phyloP scores from a whole-genome alignment of 345 rosid genomes.

The Lagerstroemia speciosa region DNA sequence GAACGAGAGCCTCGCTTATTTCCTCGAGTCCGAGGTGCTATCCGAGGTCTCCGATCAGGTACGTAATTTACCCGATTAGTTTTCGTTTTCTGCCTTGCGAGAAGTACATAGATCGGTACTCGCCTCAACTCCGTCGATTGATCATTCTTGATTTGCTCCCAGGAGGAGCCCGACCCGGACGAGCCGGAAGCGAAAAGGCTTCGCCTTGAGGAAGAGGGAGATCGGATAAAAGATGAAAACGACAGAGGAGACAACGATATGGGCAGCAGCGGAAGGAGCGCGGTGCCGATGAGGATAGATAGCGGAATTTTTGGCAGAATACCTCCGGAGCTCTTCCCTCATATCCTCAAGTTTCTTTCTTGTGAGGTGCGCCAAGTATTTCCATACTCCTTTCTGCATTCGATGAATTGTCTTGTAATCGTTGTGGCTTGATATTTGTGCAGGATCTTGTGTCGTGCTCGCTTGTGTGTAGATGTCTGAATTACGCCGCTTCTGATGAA shows the following conservation, averaged over 20 bases:
- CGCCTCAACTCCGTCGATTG: not conserved
- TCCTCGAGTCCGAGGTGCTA: conserved; percentile 1
- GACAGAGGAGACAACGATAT: not conserved
- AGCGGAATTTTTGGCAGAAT: conserved; percentile 62
- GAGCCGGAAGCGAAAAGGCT: conserved; percentile 44
- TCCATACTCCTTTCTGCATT: not conserved
- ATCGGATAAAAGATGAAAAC: conserved; percentile 4
- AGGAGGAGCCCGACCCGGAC: not conserved
- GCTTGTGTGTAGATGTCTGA: conserved; percentile 70
- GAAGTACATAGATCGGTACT: not conserved
- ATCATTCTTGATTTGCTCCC: not conserved
- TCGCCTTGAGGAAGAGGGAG: conserved; percentile 22
- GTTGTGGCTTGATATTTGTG: not conserved
- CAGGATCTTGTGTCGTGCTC: conserved; percentile 93
- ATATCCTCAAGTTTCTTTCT: conserved; percentile 83
- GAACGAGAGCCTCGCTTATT: not conserved
- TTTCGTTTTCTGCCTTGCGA: not conserved
- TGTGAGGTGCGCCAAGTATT: conserved; percentile 47
- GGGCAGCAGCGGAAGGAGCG: conserved; percentile 10
- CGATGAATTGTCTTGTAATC: not conserved
- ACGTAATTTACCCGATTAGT: not conserved
- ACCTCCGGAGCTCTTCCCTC: conserved; percentile 70
- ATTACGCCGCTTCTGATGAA: conserved; percentile 76
- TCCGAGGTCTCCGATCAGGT: conserved; percentile 1
- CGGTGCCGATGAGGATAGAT: conserved; percentile 36